Conservation (phyloP, 805 yeast species). For the Brettanomyces custersianus region DNA sequence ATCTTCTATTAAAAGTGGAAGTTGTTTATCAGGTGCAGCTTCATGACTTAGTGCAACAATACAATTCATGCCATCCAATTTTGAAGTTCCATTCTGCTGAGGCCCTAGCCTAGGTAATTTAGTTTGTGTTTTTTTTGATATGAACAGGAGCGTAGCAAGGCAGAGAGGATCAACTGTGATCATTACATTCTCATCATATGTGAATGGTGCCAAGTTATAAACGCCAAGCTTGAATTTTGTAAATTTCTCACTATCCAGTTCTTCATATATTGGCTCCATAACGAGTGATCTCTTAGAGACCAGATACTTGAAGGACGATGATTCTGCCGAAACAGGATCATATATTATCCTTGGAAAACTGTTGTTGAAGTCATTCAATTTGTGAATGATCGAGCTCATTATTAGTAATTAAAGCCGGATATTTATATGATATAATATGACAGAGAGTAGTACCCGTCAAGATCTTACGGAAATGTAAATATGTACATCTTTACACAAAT, state of each 20-base stretch:
- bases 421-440: too few species aligned
- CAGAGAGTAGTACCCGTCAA: too few species aligned
- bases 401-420: too few species aligned
- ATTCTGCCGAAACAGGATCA: constrained; percentile 25
- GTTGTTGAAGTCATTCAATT: constrained; percentile 9
- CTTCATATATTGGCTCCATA: constrained; percentile 10
- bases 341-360: constrained; percentile 40
- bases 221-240: constrained; percentile 43
- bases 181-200: constrained; percentile 19
- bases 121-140: constrained; percentile 36
- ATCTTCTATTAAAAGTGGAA: constrained; percentile 53
- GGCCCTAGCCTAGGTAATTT: constrained; percentile 29
- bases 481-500: too few species aligned
- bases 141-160: constrained; percentile 34
- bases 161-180: constrained; percentile 56
- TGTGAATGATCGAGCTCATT: not conserved
- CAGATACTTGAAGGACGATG: constrained; percentile 5
- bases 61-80: constrained; percentile 19
- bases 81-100: not conserved
- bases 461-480: too few species aligned
- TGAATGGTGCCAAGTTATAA: constrained; percentile 32
- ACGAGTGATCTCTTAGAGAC: constrained; percentile 16
- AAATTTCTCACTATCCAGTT: constrained; percentile 14
- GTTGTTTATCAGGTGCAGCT: constrained; percentile 38
- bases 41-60: constrained; percentile 38